Base-by-base conservation (phyloP, 495 filamentous ascomycete genomes). In the Ramalina intermedia region DNA sequence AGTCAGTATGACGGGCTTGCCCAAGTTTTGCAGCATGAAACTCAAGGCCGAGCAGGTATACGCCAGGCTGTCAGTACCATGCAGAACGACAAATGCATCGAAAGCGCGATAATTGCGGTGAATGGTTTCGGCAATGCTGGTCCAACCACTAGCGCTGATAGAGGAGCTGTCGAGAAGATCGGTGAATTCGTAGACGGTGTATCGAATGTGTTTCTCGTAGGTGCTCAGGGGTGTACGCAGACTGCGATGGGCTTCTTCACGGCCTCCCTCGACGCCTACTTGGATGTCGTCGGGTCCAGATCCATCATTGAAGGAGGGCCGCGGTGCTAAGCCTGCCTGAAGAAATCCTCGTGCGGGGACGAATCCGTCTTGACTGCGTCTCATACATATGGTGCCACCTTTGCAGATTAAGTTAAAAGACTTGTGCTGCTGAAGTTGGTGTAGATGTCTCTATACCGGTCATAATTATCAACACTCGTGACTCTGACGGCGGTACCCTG, bases 41-140 rank as follows among this genome's bases (percentile, higher is more conserved):
- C 85, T 88, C 43, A 96, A 69, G 2, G 89, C 89, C 5, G 88
- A 94, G 58, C 83, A 85, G 1, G 88, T 93, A 62, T 95, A 96
- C 9, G 89, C 84, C 46, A 96, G 69, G 47, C 81, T 88, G 62
- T 98, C 91, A 2, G 91, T 98, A 53, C 91, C 91, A 63, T 98
- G 91, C n/a, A 96, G 75, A 16, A 98, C 72, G 9, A 98, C 88
- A 60, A 98, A 98, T 18, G 81, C 88, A 64, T 96, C 91, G 59
- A 88, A 98, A 4, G 87, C 75, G 43, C 79, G 76, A 65, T 96
- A 98, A 64, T 98, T 98, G 40, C 76, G 62, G 48, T 69, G 68
- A 44, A 83, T 69, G 6, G 73, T 69, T 36, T 69, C 67, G 0
- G 89, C 88, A 53, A 98, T 96, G 61, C 87, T 74, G 1, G 81